Evolutionary conservation across 345 rosid species (phyloP).

Genomic region (Noccaea caerulescens): DNA sequence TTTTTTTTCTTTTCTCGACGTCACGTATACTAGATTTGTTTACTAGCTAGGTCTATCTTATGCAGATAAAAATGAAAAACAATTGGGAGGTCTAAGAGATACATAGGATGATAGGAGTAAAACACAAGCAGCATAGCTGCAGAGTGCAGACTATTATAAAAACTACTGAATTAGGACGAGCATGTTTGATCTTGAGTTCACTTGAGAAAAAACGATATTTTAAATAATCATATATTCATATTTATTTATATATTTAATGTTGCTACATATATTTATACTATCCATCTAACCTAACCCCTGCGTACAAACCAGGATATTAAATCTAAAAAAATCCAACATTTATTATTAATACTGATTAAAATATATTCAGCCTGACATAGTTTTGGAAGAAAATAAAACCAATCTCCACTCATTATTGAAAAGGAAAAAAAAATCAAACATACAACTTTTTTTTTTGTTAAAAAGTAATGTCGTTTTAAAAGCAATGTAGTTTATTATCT

Average conservation of each 20-base stretch:
- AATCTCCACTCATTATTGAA: slow-evolving; percentile 3
- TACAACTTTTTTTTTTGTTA: background rate
- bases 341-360: slow-evolving; percentile 10
- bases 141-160: slow-evolving; percentile 32
- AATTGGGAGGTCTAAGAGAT: slow-evolving; percentile 23
- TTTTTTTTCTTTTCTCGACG: slow-evolving; percentile 2
- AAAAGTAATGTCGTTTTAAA: too few relatives aligned
- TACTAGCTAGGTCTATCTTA: slow-evolving; percentile 19
- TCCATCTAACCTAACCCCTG: slow-evolving; percentile 35
- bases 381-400: slow-evolving; percentile 33
- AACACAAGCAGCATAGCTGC: slow-evolving; percentile 32
- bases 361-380: slow-evolving; percentile 26
- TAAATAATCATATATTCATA: background rate
- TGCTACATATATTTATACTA: background rate
- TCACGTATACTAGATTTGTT: slow-evolving; percentile 17
- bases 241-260: background rate
- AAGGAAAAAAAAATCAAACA: background rate
- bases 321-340: slow-evolving; percentile 13
- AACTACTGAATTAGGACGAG: slow-evolving; percentile 39
- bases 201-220: background rate
- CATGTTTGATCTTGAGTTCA: slow-evolving; percentile 37
- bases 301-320: background rate
- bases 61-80: slow-evolving; percentile 15
- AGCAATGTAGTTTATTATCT: background rate
- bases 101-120: slow-evolving; percentile 19